Percentiles rank a stretch among this genome's conserved stretches.
Evolutionary conservation across 345 rosid species (phyloP).

Genomic region (Eucalyptus tenuipes): DNA sequence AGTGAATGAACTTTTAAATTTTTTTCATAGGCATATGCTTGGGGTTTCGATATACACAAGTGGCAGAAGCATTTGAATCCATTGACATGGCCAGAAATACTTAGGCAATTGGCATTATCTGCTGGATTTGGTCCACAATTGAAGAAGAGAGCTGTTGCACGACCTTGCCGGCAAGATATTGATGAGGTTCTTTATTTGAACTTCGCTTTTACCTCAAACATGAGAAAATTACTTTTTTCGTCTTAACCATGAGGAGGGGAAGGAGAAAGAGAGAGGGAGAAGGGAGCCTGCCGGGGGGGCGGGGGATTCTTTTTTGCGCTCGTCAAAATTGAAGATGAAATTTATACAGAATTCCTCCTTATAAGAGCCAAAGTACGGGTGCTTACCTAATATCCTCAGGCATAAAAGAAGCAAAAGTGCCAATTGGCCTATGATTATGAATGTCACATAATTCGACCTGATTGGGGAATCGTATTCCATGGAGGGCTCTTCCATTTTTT

Average conservation of each 20-base stretch:
- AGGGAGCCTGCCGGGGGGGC: not conserved
- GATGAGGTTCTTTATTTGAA: constrained; percentile 41
- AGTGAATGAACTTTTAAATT: not conserved
- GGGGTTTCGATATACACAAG: constrained; percentile 96
- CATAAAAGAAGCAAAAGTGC: not conserved
- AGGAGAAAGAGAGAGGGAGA: too few species aligned
- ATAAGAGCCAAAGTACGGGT: not conserved
- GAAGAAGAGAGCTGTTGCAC: constrained; percentile 39
- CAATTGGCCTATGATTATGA: not conserved
- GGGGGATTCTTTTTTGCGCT: not conserved
- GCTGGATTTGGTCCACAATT: constrained; percentile 87
- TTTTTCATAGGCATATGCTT: constrained; percentile 66
- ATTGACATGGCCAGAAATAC: constrained; percentile 93
- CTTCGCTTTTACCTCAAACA: not conserved
- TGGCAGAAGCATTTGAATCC: constrained; percentile 89
- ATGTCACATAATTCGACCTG: not conserved
- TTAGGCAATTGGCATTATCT: constrained; percentile 82
- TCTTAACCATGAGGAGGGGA: not conserved
- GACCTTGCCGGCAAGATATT: constrained; percentile 31
- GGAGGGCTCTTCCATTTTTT: not conserved
- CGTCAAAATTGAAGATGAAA: not conserved
- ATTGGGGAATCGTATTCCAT: not conserved
- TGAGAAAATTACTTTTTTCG: not conserved
- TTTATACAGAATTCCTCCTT: not conserved
- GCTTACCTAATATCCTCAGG: not conserved